Percentiles rank a stretch among this genome's conserved stretches.
phyloP scores from a whole-genome alignment of 140 eudicot genomes.

The Erigeron philadelphicus region DNA sequence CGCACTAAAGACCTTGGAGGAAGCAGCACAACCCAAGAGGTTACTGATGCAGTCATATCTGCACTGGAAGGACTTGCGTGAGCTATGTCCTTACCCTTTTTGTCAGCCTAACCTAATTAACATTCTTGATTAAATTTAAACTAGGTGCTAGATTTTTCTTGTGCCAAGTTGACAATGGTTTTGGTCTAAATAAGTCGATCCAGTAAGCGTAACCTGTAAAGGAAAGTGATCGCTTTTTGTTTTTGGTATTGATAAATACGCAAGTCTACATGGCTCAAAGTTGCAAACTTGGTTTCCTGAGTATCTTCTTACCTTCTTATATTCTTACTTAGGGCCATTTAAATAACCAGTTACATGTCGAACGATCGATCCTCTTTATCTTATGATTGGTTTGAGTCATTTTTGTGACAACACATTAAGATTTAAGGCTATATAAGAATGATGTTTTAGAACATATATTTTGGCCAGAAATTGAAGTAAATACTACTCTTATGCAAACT shows the following conservation, averaged over 20 bases:
- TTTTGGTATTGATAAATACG: conserved; percentile 16
- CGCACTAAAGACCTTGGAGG: conserved; percentile 87
- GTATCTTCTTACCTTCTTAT: not conserved
- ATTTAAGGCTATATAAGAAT: too few species aligned
- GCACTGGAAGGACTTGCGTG: conserved; percentile 34
- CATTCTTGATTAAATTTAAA: conserved; percentile 9
- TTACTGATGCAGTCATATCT: conserved; percentile 74
- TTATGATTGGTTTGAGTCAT: not conserved
- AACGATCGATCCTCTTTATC: not conserved
- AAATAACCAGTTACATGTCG: not conserved
- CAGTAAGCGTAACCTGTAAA: conserved; percentile 24
- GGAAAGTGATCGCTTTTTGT: conserved; percentile 27
- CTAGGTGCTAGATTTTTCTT: conserved; percentile 16
- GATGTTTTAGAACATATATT: not conserved
- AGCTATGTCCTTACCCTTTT: conserved; percentile 13
- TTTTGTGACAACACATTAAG: not conserved
- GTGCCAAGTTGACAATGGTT: conserved; percentile 4
- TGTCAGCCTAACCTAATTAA: conserved; percentile 9
- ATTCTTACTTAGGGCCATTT: not conserved
- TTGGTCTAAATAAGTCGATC: conserved; percentile 30
- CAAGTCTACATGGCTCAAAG: conserved; percentile 11
- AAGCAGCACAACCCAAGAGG: conserved; percentile 65
- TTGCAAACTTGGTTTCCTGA: not conserved
- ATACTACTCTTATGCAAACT: not conserved
- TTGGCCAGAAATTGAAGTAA: not conserved